Base-by-base conservation (phyloP, 306 rosid species). In the Cucurbita pepo region DNA sequence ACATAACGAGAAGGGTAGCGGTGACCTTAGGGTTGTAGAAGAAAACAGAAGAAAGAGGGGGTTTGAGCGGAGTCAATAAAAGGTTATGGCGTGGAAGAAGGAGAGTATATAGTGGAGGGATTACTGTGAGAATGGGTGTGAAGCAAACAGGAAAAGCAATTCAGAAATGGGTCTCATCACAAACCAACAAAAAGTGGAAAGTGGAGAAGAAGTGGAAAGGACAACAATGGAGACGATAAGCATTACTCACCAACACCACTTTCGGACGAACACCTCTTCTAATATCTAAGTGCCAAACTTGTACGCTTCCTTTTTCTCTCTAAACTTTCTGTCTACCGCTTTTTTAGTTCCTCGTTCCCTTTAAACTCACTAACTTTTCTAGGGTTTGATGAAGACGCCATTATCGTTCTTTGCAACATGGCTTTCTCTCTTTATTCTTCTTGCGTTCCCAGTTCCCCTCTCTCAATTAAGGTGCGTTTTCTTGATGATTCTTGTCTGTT, bases 391-490 rank as follows among this genome's bases (percentile, higher is more conserved):
- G 91, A 81, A 82, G 82, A 70, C 80, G 47, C 76, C 81, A 76
- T 77, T 85, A 41, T 71, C 78, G 72, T 69, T 63, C 62, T 81
- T 76, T 79, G 76, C 48, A 8, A 45, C 75, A 90, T 90, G 98
- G 70, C 83, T 53, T 65, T 86, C 76, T 72, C 88, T 80, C 77
- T 80, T 76, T 82, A 84, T 76, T 69, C 88, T 77, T 77, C 80
- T 78, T 82, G 79, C 85, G 34, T 86, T 75, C 67, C 73, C 77
- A 82, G 60, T 69, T 86, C 84, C 76, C 77, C 89, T 40, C 52
- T 83, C 56, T 38, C 86, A 73, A 52, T 80, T 52, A 82, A 90
- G 96, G 98, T 90, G 74, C 71, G 56, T 13, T 60, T 71, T 82
- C 72, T 75, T 5, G 48, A 36, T 10, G 56, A 13, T 75, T 48